These are phyloP conservation scores for Aspergillus haitiensis DNA, from an alignment of 495 filamentous ascomycete species.

Conservation along the genomic window DNA sequence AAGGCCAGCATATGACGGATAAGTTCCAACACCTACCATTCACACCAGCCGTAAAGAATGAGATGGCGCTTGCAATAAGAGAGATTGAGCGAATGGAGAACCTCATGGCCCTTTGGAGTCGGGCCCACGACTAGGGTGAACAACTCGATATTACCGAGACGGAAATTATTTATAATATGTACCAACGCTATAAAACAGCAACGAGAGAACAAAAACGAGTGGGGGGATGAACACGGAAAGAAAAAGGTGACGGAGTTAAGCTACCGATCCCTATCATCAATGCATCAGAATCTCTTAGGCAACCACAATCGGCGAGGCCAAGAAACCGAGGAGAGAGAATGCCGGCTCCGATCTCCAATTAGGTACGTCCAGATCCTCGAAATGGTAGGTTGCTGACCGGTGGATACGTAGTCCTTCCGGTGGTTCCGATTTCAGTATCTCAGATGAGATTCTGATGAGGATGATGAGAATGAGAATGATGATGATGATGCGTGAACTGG, in stretches of 20 bases:
- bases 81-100: constrained; percentile 21
- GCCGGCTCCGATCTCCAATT: too few relatives aligned
- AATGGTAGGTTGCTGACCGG: too few relatives aligned
- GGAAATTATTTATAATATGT: background rate
- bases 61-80: constrained; percentile 25
- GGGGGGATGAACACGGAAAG: too few relatives aligned
- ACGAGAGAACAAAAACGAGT: constrained; percentile 7
- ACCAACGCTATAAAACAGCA: constrained; percentile 10
- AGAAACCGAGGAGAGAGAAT: too few relatives aligned
- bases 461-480: background rate
- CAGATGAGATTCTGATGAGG: background rate
- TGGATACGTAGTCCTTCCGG: too few relatives aligned
- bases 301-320: background rate
- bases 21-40: constrained; percentile 17
- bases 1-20: background rate
- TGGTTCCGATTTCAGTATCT: too few relatives aligned
- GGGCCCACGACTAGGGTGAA: constrained; percentile 10
- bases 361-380: too few relatives aligned
- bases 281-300: background rate
- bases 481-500: background rate
- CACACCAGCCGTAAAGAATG: constrained; percentile 18
- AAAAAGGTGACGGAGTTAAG: too few relatives aligned
- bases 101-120: constrained; percentile 22
- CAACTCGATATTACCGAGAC: background rate
- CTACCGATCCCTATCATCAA: too few relatives aligned